phyloP scores from a whole-genome alignment of 2,329 filamentous ascomycete species.

The Leptographium flavum region DNA sequence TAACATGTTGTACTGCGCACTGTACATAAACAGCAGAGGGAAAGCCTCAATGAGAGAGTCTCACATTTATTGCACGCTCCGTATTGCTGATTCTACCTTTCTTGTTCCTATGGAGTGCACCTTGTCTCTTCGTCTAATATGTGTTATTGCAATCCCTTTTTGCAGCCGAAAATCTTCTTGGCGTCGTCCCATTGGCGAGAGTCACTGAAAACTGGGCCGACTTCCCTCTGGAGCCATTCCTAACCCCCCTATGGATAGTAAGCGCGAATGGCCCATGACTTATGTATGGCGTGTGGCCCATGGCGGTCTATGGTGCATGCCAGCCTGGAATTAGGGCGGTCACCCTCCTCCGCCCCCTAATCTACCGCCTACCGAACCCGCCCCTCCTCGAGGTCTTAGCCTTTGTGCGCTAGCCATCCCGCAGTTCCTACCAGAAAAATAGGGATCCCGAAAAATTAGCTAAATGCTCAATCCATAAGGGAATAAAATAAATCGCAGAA shows the following conservation, averaged over 20 bases:
- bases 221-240: neutral
- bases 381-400: conserved; percentile 1
- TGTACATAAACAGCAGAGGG: no score
- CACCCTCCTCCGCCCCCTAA: neutral
- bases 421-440: neutral
- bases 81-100: no score
- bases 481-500: conserved; percentile 3
- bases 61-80: no score
- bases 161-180: neutral
- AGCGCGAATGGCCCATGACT: neutral
- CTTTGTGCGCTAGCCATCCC: neutral
- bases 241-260: neutral
- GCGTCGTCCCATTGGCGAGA: neutral
- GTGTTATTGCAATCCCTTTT: no score
- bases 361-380: neutral
- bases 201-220: neutral
- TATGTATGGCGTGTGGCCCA: no score
- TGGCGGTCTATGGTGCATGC: neutral
- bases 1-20: no score
- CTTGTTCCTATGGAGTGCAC: no score
- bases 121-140: no score
- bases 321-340: neutral
- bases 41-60: no score
- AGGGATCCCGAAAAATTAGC: neutral
- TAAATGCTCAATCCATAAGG: neutral